Evolutionary conservation across 2,329 filamentous ascomycete genomes (phyloP).

Genomic region (Lasiodiplodia theobromae): DNA sequence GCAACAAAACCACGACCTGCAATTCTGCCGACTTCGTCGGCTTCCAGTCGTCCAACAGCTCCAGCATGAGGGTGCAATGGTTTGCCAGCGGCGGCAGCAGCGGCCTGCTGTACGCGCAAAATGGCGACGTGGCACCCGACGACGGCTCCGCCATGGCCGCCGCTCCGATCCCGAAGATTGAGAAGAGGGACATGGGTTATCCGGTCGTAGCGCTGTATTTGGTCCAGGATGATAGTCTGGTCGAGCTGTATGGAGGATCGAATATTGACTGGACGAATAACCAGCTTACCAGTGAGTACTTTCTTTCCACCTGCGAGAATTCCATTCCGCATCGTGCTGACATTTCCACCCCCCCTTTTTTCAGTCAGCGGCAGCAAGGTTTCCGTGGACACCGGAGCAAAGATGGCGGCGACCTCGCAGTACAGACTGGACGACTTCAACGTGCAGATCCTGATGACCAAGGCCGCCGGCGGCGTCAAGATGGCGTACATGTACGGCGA

Average conservation of each 20-base stretch:
- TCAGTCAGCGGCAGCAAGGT: neutral
- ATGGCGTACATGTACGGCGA: slow-evolving; percentile 25
- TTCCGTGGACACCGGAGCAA: neutral
- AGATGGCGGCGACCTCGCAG: slow-evolving; percentile 14
- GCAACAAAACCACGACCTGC: slow-evolving; percentile 9
- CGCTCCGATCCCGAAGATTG: neutral
- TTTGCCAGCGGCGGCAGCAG: neutral
- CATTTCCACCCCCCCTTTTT: neutral
- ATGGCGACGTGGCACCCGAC: neutral
- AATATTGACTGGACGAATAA: neutral
- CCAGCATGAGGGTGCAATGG: neutral
- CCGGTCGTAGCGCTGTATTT: slow-evolving; percentile 1
- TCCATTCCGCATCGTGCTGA: neutral
- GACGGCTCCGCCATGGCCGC: slow-evolving; percentile 8
- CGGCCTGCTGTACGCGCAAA: neutral
- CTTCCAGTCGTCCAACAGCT: neutral
- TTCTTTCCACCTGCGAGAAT: too few relatives aligned
- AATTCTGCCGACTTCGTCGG: slow-evolving; percentile 7
- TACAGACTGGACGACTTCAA: slow-evolving; percentile 18
- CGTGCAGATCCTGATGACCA: slow-evolving; percentile 16
- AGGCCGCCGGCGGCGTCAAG: slow-evolving; percentile 11
- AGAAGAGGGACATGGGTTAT: neutral
- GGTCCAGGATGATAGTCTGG: neutral
- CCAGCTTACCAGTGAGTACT: neutral
- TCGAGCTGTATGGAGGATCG: neutral